Evolutionary conservation across 192 early-diverging fungal species (phyloP), one percentile per base, ranked within the genome.

Genomic region (Thoreauomyces humboldtii): DNA sequence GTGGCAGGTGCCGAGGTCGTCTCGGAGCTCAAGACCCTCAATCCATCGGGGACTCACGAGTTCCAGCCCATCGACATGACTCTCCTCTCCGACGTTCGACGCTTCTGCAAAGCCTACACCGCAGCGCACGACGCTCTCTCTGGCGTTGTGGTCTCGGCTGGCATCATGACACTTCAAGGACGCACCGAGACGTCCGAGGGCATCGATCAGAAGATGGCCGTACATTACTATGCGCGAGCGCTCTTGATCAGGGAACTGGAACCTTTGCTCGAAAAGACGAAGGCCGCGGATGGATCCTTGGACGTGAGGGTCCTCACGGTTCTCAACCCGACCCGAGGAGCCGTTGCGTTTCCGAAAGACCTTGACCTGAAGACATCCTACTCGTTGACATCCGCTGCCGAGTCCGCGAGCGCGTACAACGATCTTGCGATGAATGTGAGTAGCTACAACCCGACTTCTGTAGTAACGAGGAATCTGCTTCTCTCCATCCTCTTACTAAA

Each of bases 161-260:
- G 72, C 7, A 38, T 65, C 21, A 42, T 71, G 52, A 68, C 56
- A 19, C 56, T 69, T 52, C 5, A 46, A 2, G 73, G 73, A 3
- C 62, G 73, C 19, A 63, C 56, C 4, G 69, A 66, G 48, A 75
- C 71, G 12, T 35, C 17, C n/a, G 73, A 75, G 45, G 73, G 73
- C 21, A 63, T 73, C n/a, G 73, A 74, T 60, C 31, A 48, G n/a
- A 74, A 74, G 48, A 27, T 74, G 56, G 70, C 62, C 1, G 35
- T 67, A 19, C 73, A 74, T 32, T 74, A 74, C 52, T 73, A 72
- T 42, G 54, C 46, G 25, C 51, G 73, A 6, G 27, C 24, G 55
- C 36, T 38, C 11, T 21, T 74, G 41, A 61, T 74, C 36, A 19
- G 32, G 31, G 61, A 74, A 42, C 60, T 74, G 54, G 14, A 67